Evolutionary conservation across 23 red algal genomes (phyloP).

Genomic region (Gracilariopsis chorda): DNA sequence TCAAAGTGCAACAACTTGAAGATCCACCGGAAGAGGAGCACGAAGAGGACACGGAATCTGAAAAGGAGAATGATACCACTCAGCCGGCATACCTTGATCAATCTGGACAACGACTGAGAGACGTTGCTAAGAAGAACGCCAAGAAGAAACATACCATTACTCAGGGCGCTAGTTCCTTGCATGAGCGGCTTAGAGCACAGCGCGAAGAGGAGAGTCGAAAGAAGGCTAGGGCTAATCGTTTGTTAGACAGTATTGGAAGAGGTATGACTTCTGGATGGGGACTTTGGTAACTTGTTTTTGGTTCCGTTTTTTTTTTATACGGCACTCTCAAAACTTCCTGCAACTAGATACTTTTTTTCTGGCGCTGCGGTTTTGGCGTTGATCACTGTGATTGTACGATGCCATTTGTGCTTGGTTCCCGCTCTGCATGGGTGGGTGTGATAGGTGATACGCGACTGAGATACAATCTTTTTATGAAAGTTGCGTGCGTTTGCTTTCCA

Average conservation of each 20-base stretch:
- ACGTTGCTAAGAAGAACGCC: constrained; percentile 62
- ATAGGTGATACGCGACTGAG: not conserved
- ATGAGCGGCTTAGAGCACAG: constrained; percentile 68
- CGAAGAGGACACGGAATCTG: constrained; percentile 11
- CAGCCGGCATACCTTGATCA: constrained; percentile 52
- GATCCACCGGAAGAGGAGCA: constrained; percentile 36
- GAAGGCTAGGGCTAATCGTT: constrained; percentile 55
- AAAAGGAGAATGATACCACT: constrained; percentile 49
- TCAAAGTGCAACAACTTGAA: not conserved
- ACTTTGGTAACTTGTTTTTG: constrained; percentile 22
- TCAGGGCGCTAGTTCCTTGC: constrained; percentile 56
- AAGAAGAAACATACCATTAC: constrained; percentile 67
- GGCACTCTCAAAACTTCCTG: not conserved
- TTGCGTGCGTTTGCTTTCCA: not conserved
- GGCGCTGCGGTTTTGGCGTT: constrained; percentile 10
- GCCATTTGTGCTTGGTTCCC: too few relatives aligned
- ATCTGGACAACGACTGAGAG: constrained; percentile 18
- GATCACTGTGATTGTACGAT: not conserved
- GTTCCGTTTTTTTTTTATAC: not conserved
- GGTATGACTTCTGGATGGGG: constrained; percentile 71
- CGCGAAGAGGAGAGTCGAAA: constrained; percentile 68
- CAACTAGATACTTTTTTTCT: not conserved
- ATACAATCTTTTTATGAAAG: not conserved
- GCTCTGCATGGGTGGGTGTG: too few relatives aligned
- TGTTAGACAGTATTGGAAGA: constrained; percentile 70